phyloP scores from a whole-genome alignment of 2,329 filamentous ascomycete species.

The Dactylella cylindrospora region DNA sequence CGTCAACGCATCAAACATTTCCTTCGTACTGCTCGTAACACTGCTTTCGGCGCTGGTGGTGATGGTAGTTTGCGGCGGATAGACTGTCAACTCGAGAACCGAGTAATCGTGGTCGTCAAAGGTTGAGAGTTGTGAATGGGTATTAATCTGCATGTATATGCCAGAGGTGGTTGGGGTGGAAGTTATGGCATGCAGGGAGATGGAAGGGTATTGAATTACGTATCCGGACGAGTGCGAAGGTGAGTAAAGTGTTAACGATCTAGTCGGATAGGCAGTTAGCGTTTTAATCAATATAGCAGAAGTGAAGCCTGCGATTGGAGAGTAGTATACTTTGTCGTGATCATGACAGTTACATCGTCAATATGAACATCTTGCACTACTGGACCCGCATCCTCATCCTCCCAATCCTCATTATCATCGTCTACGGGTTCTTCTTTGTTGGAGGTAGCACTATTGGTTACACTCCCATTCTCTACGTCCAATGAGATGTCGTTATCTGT shows the following conservation, averaged over 20 bases:
- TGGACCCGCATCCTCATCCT: slow-evolving; percentile 31
- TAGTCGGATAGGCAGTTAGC: slow-evolving; percentile 4
- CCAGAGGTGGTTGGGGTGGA: slow-evolving; percentile 40
- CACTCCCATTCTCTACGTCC: slow-evolving; percentile 12
- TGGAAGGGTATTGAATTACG: slow-evolving; percentile 28
- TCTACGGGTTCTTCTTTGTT: slow-evolving; percentile 4
- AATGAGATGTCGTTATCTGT: slow-evolving; percentile 29
- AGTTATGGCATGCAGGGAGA: slow-evolving; percentile 39
- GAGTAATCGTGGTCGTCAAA: slow-evolving; percentile 44
- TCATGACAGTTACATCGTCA: slow-evolving; percentile 22
- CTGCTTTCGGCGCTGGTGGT: slow-evolving; percentile 33
- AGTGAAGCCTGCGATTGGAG: background rate
- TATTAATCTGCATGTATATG: slow-evolving; percentile 43
- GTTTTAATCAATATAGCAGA: background rate
- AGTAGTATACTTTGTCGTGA: slow-evolving; percentile 27
- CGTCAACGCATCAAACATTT: slow-evolving; percentile 31
- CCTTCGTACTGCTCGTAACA: slow-evolving; percentile 38
- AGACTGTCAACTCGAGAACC: slow-evolving; percentile 33
- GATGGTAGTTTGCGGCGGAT: slow-evolving; percentile 34
- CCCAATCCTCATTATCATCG: slow-evolving; percentile 39
- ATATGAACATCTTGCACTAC: slow-evolving; percentile 39
- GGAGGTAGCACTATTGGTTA: background rate
- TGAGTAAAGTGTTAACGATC: slow-evolving; percentile 23
- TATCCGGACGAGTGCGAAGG: slow-evolving; percentile 26
- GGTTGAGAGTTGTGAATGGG: slow-evolving; percentile 8